Conservation (phyloP, 371 early-diverging fungal species). For the Mucor mucedo region DNA sequence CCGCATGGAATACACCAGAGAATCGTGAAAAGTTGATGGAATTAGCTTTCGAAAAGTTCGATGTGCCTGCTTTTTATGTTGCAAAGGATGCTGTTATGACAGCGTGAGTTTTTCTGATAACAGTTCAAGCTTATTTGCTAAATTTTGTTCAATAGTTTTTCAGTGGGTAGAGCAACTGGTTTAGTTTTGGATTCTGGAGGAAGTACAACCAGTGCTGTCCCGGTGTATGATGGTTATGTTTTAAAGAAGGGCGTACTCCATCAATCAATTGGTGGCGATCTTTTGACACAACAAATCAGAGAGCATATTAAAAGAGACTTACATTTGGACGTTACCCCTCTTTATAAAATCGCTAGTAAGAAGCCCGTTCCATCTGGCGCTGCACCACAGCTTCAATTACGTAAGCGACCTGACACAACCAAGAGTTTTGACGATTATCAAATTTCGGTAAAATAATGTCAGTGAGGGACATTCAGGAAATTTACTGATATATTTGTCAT, state of each 20-base stretch:
- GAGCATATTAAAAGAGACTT: constrained; percentile 64
- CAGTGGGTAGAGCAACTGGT: constrained; percentile 87
- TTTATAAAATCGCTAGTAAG: constrained; percentile 82
- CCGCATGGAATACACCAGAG: constrained; percentile 87
- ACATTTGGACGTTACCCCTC: constrained; percentile 78
- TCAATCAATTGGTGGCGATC: constrained; percentile 83
- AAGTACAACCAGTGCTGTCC: constrained; percentile 84
- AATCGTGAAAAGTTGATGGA: constrained; percentile 87
- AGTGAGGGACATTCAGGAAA: neutral
- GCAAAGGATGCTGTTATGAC: constrained; percentile 90
- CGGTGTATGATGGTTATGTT: constrained; percentile 95
- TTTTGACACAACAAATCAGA: constrained; percentile 78
- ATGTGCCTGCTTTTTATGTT: constrained; percentile 91
- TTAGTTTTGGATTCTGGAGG: constrained; percentile 94
- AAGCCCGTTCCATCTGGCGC: constrained; percentile 71
- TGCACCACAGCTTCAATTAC: constrained; percentile 61
- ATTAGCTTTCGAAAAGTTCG: constrained; percentile 92
- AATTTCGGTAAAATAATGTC: constrained; percentile 55
- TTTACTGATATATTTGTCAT: neutral
- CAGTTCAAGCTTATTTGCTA: too few species aligned
- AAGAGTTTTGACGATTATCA: constrained; percentile 72
- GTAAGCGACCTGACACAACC: constrained; percentile 66
- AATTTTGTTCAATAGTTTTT: constrained; percentile 64
- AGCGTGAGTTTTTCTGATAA: constrained; percentile 62
- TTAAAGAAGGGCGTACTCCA: constrained; percentile 87